Base-by-base conservation (phyloP, 805 yeast genomes). In the Spathaspora passalidarum region DNA sequence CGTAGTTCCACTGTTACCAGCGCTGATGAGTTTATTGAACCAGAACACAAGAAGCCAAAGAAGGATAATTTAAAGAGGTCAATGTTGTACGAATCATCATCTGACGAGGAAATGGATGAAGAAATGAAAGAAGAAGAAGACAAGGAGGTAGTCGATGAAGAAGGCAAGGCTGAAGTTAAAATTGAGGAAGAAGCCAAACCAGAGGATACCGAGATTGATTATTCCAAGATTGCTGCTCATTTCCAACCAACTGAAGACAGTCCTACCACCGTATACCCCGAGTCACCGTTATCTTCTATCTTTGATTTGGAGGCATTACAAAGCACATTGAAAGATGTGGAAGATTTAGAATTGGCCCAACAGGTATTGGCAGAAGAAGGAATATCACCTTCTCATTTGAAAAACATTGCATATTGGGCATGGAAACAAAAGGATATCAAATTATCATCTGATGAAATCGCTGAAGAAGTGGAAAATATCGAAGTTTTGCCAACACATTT, bases 321-420 rank as follows among this genome's bases (percentile, higher is more conserved):
- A 50, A 57, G 62, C 2, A 46, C 80, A 2, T 64, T 90, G 5
- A 80, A 79, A 54, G 96, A 90, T 57, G 81, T 79, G 1, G 96
- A 91, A 60, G 97, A 90, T 61, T 65, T 82, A 40, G 60, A 57
- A 32, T 57, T 85, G 14, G 73, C 87, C 17, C 69, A 71, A 44
- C 70, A 73, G 45, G 68, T 80, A 0, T 61, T 83, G 9, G 44
- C 49, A 3, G 56, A 56, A 3, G 42, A 39, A n/a, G 40, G 39
- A 8, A 23, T 38, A 4, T 11, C 42, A 16, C 21, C 32, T 18
- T 46, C 50, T 23, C 46, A 48, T 10, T 42, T 56, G 2, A 63
- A 58, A 16, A 72, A 76, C 54, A 56, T 76, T 4, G 72, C 73
- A 8, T 82, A 77, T 51, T 83, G 89, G 89, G 78, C 85, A 1